Conservation (phyloP, 129 eudicot species). For the Apium graveolens region DNA sequence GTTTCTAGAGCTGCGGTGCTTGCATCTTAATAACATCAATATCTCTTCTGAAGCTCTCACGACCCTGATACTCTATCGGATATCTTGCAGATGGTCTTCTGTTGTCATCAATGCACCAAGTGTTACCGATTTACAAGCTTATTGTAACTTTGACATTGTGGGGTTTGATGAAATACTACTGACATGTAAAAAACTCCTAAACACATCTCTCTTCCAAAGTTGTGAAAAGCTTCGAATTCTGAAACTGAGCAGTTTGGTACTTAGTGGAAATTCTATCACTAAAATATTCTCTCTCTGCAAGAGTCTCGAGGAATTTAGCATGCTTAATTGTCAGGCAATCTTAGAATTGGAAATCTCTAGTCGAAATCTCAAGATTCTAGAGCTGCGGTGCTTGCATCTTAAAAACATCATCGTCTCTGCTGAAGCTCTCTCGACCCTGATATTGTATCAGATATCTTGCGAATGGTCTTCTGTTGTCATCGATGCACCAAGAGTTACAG, state of each 20-base stretch:
- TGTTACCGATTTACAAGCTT: background rate
- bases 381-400: background rate
- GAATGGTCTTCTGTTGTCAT: background rate
- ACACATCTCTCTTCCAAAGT: too few relatives aligned
- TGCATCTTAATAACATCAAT: background rate
- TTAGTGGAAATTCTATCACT: background rate
- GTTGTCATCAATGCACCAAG: background rate
- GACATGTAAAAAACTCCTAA: too few relatives aligned
- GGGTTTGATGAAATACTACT: too few relatives aligned
- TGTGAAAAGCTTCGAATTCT: background rate
- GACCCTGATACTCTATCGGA: background rate
- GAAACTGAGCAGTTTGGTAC: background rate
- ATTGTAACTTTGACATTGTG: background rate
- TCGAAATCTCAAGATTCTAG: background rate
- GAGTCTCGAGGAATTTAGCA: background rate
- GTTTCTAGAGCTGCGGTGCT: background rate
- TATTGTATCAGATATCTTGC: background rate
- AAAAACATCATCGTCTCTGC: slow-evolving; percentile 3
- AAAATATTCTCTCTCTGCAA: background rate
- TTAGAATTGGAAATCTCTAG: background rate
- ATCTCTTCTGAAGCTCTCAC: slow-evolving; percentile 8
- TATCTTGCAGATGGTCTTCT: background rate
- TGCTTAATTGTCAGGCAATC: background rate
- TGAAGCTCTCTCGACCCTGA: slow-evolving; percentile 8
- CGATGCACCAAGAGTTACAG: background rate